Evolutionary conservation across 805 yeast genomes (phyloP), one percentile per base, ranked within the genome.

Genomic region (Saitoella complicata): DNA sequence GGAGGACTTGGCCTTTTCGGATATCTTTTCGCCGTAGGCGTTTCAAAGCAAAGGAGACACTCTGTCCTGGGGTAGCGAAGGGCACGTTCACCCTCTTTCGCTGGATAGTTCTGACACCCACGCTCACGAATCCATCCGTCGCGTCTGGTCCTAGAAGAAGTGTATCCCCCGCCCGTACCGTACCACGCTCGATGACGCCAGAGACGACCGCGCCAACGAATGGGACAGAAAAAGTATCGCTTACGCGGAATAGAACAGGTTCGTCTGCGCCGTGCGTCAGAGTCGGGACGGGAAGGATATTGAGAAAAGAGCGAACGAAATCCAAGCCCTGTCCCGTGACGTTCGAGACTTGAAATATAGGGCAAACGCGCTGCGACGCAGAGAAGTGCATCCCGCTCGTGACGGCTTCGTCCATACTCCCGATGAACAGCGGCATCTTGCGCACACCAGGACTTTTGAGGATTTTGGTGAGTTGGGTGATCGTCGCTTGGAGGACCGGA

Each of bases 141-240:
- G 52, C 44, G 30, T 49, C 53, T 5, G 53, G 53, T 7, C 53
- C 53, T 13, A 50, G 35, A 32, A 45, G 46, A 7, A 50, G 49
- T n/a, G 37, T 44, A 31, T 45, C 53, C 10, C 53, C 53, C 9
- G 45, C 37, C 10, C 43, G 44, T 10, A 49, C 49, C 3, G 45
- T 41, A 4, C 53, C 53, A 34, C 45, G 39, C 12, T 42, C 31
- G 7, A 50, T 42, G 10, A 50, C 44, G 6, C 53, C 53, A 2
- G 53, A 50, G 6, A 50, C 52, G 7, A 50, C 53, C 8, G 53
- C 49, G 30, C 53, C 53, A 5, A 50, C 53, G 41, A 50, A 50
- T 7, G 53, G 53, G 11, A 50, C 53, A 6, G 53, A 49, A 32
- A 50, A 50, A n/a, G 49, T 49, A 13, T 50, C 53, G 38, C 45